phyloP scores from a whole-genome alignment of 2,329 filamentous ascomycete genomes.

The Seiridium unicorne region DNA sequence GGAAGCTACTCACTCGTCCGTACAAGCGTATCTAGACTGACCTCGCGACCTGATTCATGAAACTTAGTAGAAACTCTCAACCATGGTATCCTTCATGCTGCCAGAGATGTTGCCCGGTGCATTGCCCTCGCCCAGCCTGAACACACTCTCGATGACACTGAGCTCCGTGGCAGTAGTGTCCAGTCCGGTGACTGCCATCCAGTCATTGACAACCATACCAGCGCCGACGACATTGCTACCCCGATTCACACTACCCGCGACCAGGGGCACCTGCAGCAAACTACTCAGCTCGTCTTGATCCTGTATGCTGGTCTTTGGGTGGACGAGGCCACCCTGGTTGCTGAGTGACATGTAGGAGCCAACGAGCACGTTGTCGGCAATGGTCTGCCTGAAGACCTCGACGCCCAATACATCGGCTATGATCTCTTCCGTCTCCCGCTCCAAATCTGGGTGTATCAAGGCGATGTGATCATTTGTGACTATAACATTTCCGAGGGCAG shows the following conservation, averaged over 20 bases:
- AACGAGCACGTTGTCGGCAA: constrained; percentile 94
- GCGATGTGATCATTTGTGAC: constrained; percentile 96
- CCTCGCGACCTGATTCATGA: neutral
- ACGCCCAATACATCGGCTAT: constrained; percentile 91
- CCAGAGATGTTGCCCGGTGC: constrained; percentile 77
- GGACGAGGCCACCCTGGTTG: constrained; percentile 94
- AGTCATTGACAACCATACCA: constrained; percentile 96
- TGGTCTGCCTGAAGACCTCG: constrained; percentile 89
- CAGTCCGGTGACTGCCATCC: constrained; percentile 89
- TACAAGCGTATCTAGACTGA: neutral
- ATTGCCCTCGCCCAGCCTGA: constrained; percentile 85
- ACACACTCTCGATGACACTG: constrained; percentile 94
- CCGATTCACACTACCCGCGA: constrained; percentile 90
- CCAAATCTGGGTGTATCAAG: constrained; percentile 91
- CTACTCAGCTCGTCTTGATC: constrained; percentile 97
- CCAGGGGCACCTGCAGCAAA: constrained; percentile 90
- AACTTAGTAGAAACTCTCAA: constrained; percentile 91
- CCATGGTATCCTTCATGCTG: constrained; percentile 94
- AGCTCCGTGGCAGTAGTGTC: constrained; percentile 97
- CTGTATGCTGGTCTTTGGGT: constrained; percentile 94
- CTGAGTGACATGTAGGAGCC: constrained; percentile 95
- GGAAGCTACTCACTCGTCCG: too few species aligned
- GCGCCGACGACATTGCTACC: constrained; percentile 94
- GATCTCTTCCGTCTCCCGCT: constrained; percentile 98
- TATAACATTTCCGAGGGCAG: constrained; percentile 94